Base-by-base conservation (phyloP, 2,329 filamentous ascomycete genomes). In the Diplodia corticola region DNA sequence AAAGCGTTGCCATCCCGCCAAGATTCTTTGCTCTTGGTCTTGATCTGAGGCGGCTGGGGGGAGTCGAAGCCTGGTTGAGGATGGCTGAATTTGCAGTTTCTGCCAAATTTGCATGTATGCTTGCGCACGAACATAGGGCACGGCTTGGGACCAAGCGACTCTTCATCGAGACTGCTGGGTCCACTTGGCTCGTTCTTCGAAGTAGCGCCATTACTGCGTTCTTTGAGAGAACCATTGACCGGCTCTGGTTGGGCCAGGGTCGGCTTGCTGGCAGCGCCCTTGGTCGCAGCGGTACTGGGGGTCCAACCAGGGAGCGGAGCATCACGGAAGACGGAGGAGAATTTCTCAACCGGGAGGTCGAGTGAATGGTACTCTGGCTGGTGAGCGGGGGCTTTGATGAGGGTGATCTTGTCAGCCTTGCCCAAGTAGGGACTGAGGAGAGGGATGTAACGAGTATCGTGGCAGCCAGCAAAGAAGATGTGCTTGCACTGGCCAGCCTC, bases 381-480 rank as follows among this genome's bases (percentile, higher is more conserved):
- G 68, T 86, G 84, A 2, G 77, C 76, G 26, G 82, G 74, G n/a
- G 80, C 81, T 67, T 81, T 81, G 50, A 89, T 73, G 12, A 88
- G 81, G 0, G 86, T 88, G 67, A 88, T 82, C 60, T 81, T 81
- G 26, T 84, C 80, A 7, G 76, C 73, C 66, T 81, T 79, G 50
- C 81, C 82, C 50, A 76, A 77, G 70, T 85, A 84, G 7, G 84
- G 83, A 5, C 80, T 83, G 28, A 89, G 77, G 55, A 87, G 80
- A 7, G 84, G 82, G 53, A 87, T 75, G 71, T 89, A 88, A 60
- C 83, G 83, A 26, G 79, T 79, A 69, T 89, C 85, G 69, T 89
- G 86, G 70, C 87, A 89, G 46, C 83, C 86, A 5, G 86, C 88
- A 66, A 88, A 86, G 71, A 85, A 86, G 40, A 90, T 86, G 72